phyloP scores from a whole-genome alignment of 306 rosid species.

The Quercus parvula region DNA sequence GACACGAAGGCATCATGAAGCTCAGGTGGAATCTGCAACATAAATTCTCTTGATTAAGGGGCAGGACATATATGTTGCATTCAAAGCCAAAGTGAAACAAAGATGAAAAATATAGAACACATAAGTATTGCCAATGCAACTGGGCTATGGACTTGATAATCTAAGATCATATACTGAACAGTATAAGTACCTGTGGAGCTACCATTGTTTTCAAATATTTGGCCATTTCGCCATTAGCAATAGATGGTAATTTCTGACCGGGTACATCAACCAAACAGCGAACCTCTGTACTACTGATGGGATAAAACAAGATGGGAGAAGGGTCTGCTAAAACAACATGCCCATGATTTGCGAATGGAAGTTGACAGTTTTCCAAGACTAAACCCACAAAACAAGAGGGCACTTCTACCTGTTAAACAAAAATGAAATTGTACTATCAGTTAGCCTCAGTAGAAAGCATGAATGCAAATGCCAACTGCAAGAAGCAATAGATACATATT shows the following conservation, averaged over 20 bases:
- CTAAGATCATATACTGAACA: background rate
- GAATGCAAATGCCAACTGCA: background rate
- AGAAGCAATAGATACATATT: background rate
- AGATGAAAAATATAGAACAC: background rate
- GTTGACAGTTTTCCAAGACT: slow-evolving; percentile 54
- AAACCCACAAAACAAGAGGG: slow-evolving; percentile 56
- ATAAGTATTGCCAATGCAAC: background rate
- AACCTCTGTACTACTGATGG: slow-evolving; percentile 50
- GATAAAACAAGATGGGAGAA: slow-evolving; percentile 59
- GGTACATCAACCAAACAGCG: slow-evolving; percentile 67
- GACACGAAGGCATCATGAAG: slow-evolving; percentile 49
- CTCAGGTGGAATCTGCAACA: slow-evolving; percentile 47
- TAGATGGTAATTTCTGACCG: slow-evolving; percentile 45
- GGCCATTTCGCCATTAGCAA: slow-evolving; percentile 49
- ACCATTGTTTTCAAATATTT: slow-evolving; percentile 43
- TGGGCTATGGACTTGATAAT: background rate
- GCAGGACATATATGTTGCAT: background rate
- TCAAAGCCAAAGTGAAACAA: background rate
- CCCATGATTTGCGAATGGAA: slow-evolving; percentile 60
- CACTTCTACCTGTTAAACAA: slow-evolving; percentile 42
- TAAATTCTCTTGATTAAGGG: slow-evolving; percentile 10
- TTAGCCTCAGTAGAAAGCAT: background rate
- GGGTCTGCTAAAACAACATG: slow-evolving; percentile 59
- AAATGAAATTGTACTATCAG: background rate
- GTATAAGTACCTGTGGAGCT: slow-evolving; percentile 54